Evolutionary conservation across 139 green algal genomes (phyloP), one percentile per base, ranked within the genome.

Genomic region (Chlamydomonas schloesseri): DNA sequence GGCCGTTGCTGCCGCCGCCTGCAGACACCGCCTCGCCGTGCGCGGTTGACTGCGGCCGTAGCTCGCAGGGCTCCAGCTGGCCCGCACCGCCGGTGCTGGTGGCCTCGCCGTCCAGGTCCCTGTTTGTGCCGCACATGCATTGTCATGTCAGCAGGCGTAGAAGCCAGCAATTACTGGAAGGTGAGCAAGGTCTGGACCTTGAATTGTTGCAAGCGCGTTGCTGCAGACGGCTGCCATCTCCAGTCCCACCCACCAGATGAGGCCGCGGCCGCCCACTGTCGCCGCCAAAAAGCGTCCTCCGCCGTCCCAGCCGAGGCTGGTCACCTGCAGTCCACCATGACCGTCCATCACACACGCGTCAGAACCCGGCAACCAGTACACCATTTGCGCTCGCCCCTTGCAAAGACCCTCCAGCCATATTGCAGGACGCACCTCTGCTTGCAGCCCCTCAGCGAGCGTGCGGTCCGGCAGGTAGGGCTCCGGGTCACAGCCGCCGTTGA

Each of bases 281-380:
- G 79, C 79, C 17, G 79, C 79, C 67, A 85, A 67, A 20, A 85
- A 69, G 31, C 31, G 37, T 50, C 79, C 79, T 0, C 76, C 47
- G 47, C 67, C 26, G 29, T 85, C 79, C 79, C 79, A 85, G 47
- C 65, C 69, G 14, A 85, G 47, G 67, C 79, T 85, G 21, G 65
- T n/a, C 23, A 76, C 78, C 78, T 84, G 65, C 17, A 28, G 4
- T 26, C 20, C 62, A 69, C 11, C 24, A 69, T 69, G n/a, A n/a
- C n/a, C n/a, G n/a, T n/a, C n/a, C n/a, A n/a, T n/a, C n/a, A n/a
- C n/a, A n/a, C n/a, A n/a, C n/a, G n/a, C n/a, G n/a, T n/a, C n/a
- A n/a, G n/a, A n/a, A n/a, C n/a, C n/a, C n/a, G n/a, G n/a, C n/a
- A n/a, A n/a, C n/a, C n/a, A n/a, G n/a, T n/a, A n/a, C n/a, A n/a